phyloP scores from a whole-genome alignment of 352 stramenopile species.

The Globisporangium barbulae region DNA sequence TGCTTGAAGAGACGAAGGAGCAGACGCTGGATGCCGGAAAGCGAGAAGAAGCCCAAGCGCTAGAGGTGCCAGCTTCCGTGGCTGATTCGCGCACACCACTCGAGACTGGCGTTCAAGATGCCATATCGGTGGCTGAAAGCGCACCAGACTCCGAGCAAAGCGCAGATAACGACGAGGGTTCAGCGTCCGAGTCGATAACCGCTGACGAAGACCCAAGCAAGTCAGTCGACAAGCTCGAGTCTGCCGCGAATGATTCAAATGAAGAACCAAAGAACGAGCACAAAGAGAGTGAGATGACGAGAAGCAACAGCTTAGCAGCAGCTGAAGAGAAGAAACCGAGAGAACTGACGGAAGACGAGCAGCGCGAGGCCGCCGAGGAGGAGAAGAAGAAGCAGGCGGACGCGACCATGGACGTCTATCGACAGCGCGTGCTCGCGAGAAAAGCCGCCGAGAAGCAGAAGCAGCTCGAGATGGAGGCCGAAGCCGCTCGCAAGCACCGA shows the following conservation, averaged over 20 bases:
- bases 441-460: slow-evolving; percentile 64
- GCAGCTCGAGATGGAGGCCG: slow-evolving; percentile 39
- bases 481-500: slow-evolving; percentile 28
- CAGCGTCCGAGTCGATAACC: not conserved
- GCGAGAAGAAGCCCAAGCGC: not conserved
- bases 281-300: not conserved
- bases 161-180: not conserved
- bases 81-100: not conserved
- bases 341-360: slow-evolving; percentile 37
- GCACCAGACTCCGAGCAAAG: not conserved
- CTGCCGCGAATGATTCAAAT: not conserved
- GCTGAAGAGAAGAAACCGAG: slow-evolving; percentile 20
- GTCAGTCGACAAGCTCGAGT: not conserved
- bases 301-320: no score
- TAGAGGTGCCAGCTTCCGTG: not conserved
- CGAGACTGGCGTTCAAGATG: not conserved
- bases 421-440: slow-evolving; percentile 56
- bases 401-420: slow-evolving; percentile 52
- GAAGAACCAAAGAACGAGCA: not conserved
- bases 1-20: not conserved
- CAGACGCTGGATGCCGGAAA: not conserved
- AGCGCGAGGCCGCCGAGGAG: slow-evolving; percentile 30
- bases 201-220: not conserved
- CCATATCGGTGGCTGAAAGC: not conserved
- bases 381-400: slow-evolving; percentile 63